Evolutionary conservation across 208 protist genomes (phyloP).

Genomic region (Naegleria lovaniensis): DNA sequence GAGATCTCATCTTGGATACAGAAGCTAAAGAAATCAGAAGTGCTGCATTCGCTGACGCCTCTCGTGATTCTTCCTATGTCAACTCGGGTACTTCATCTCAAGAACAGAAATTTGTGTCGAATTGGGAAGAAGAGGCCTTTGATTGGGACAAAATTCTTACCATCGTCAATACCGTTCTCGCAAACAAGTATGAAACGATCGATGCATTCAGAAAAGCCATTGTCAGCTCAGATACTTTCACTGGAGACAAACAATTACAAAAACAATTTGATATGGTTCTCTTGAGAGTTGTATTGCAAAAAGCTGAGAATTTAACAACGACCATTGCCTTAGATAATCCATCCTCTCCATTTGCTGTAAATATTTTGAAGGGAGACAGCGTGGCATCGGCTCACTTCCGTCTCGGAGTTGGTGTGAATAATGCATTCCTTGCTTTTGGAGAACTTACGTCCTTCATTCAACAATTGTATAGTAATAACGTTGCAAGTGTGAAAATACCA

Average conservation of each 20-base stretch:
- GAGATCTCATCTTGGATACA: background rate
- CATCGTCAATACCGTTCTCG: background rate
- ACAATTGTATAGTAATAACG: background rate
- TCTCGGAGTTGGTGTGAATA: conserved; percentile 22
- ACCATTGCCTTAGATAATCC: background rate
- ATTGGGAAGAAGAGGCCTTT: background rate
- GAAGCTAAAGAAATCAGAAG: conserved; percentile 1
- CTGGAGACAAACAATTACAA: background rate
- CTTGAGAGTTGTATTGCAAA: background rate
- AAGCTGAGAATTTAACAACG: background rate
- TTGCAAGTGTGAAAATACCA: background rate
- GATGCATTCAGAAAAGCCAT: background rate
- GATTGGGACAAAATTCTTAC: background rate
- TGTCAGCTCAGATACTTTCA: background rate
- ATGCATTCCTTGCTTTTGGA: background rate
- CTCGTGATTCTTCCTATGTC: background rate
- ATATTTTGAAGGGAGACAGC: background rate
- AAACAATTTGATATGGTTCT: background rate
- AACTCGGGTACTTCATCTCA: background rate
- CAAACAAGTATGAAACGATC: background rate
- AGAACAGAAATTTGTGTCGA: background rate
- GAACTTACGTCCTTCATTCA: background rate
- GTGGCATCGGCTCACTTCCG: background rate
- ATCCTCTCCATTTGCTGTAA: background rate
- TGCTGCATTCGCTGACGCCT: background rate